A percentile compares a stretch with the other conserved stretches of the same genome.
Evolutionary conservation across 139 green algal genomes (phyloP).

Genomic region (Micractinium sp.): DNA sequence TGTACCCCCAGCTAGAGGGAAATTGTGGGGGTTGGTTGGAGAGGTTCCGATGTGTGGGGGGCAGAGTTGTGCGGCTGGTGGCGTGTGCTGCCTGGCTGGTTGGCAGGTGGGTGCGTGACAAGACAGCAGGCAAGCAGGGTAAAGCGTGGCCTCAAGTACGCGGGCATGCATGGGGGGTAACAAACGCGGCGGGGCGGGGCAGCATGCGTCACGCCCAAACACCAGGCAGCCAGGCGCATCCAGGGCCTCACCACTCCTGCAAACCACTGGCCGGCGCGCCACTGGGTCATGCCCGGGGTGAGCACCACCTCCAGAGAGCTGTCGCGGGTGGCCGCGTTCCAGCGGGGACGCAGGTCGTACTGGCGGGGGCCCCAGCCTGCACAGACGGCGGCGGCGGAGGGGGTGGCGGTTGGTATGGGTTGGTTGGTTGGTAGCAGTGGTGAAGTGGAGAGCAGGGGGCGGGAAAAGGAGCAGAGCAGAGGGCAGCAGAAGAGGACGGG

Average conservation of each 20-base stretch:
- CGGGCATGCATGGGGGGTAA: background rate
- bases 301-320: slow-evolving; percentile 25
- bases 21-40: too few relatives aligned
- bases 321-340: slow-evolving; percentile 26
- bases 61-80: too few relatives aligned
- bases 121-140: too few relatives aligned
- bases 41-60: too few relatives aligned
- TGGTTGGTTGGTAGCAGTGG: too few relatives aligned
- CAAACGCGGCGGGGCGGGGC: background rate
- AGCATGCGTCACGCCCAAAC: background rate
- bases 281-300: background rate
- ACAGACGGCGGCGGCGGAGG: background rate
- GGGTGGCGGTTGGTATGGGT: background rate
- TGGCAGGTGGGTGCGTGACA: too few relatives aligned
- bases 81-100: too few relatives aligned
- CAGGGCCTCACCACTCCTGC: slow-evolving; percentile 9
- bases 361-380: slow-evolving; percentile 26
- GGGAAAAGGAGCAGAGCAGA: background rate
- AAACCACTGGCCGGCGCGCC: slow-evolving; percentile 33
- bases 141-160: too few relatives aligned
- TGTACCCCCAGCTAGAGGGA: too few relatives aligned
- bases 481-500: background rate
- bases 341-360: slow-evolving; percentile 35
- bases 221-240: background rate
- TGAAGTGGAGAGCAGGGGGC: background rate